Conservation (phyloP, 169 alveolate species). For the Plasmodium gonderi region DNA sequence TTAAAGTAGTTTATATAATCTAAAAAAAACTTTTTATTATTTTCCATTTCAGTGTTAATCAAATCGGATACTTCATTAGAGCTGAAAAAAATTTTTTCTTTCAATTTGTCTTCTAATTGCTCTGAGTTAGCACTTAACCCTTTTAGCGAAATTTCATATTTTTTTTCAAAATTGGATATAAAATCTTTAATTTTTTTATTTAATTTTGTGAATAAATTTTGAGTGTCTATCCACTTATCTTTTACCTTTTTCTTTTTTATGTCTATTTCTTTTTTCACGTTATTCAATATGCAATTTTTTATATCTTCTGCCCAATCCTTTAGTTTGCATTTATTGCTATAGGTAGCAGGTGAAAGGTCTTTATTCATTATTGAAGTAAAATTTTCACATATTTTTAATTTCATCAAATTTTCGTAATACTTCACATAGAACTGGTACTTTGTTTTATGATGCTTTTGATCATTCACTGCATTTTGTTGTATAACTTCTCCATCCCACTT, state of each 20-base stretch:
- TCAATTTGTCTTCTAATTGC: slow-evolving; percentile 8
- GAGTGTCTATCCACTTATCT: slow-evolving; percentile 10
- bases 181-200: slow-evolving; percentile 25
- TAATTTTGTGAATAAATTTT: slow-evolving; percentile 21
- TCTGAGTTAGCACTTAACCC: neutral
- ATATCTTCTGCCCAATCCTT: neutral
- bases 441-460: neutral
- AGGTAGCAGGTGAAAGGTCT: neutral
- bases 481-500: neutral
- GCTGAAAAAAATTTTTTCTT: slow-evolving; percentile 12
- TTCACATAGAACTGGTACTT: neutral
- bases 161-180: slow-evolving; percentile 24
- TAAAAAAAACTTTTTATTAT: slow-evolving; percentile 8
- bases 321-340: neutral
- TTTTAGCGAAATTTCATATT: neutral
- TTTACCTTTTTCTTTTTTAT: neutral
- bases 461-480: neutral
- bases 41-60: slow-evolving; percentile 32
- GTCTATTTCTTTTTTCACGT: slow-evolving; percentile 16
- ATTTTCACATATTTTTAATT: neutral
- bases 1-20: slow-evolving; percentile 25
- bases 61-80: neutral
- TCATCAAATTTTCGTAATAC: slow-evolving; percentile 15
- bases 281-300: neutral
- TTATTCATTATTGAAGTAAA: neutral